Evolutionary conservation across 805 yeast genomes (phyloP).

Genomic region (Kuraishia piskuri): DNA sequence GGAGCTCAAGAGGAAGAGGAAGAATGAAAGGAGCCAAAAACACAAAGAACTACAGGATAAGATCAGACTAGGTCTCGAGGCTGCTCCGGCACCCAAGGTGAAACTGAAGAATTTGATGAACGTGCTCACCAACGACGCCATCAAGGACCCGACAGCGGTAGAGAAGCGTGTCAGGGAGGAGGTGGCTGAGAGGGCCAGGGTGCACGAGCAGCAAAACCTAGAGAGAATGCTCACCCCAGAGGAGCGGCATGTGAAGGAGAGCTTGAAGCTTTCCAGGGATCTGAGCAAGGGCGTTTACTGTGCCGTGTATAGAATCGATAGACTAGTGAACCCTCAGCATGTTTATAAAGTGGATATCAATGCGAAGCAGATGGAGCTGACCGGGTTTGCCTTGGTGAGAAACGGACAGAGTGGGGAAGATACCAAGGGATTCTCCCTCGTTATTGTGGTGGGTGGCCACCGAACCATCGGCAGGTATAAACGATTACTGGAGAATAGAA

Average conservation of each 20-base stretch:
- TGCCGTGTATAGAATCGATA: conserved; percentile 49
- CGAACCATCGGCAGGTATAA: conserved; percentile 55
- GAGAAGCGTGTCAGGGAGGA: conserved; percentile 66
- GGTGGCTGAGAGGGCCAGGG: conserved; percentile 47
- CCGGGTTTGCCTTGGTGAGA: neutral
- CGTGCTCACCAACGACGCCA: conserved; percentile 77
- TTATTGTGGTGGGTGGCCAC: conserved; percentile 70
- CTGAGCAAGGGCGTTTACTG: conserved; percentile 40
- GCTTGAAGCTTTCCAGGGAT: conserved; percentile 37
- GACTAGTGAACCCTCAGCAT: conserved; percentile 56
- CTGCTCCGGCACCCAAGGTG: conserved; percentile 87
- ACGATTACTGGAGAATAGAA: conserved; percentile 50
- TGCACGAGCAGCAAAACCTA: conserved; percentile 55
- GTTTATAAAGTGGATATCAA: conserved; percentile 69
- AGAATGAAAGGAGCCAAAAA: conserved; percentile 53
- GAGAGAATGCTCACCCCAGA: conserved; percentile 55
- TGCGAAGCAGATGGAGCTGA: conserved; percentile 62
- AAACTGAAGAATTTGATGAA: conserved; percentile 78
- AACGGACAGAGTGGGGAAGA: conserved; percentile 33
- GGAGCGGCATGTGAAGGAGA: conserved; percentile 41
- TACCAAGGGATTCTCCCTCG: conserved; percentile 44
- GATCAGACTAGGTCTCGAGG: conserved; percentile 71
- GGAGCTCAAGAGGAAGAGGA: conserved; percentile 67
- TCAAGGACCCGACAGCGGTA: conserved; percentile 81
- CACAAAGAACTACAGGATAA: conserved; percentile 70